Evolutionary conservation across 441 rosid genomes (phyloP), one percentile per base, ranked within the genome.

Genomic region (Codiaeum variegatum): DNA sequence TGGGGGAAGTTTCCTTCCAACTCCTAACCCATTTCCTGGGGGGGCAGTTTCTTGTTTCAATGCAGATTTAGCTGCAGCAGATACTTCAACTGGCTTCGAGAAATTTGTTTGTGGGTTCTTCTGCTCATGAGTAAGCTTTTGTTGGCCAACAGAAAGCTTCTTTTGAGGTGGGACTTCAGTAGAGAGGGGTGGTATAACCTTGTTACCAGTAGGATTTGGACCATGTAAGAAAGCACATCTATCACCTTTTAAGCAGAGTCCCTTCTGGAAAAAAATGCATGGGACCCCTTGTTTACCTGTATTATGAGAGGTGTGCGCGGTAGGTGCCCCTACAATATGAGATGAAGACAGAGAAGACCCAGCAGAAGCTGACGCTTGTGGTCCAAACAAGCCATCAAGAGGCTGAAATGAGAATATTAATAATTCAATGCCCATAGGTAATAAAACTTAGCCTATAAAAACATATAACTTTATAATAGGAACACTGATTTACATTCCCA

Each of bases 191-290:
- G 71, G 83, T 1, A 60, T 70, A 1, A 65, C 75, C 70, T 86
- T 91, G 76, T 75, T 82, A 69, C 44, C 75, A 5, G 84, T 23
- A 23, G 86, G 77, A 84, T 69, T 82, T 28, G 89, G 79, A 38
- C 89, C 86, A 68, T 94, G 98, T 76, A 81, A 74, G 85, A 89
- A 94, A 36, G 93, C 87, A 76, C 98, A 94, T 85, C 74, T 84
- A 75, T 94, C 97, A 52, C 97, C 98, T 84, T 86, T 94, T 71
- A 85, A 55, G 80, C 98, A 94, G 75, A 82, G 74, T 11, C 98
- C 98, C 84, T 90, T 90, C 62, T 86, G 93, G 77, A 88, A 91
- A 81, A 89, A 94, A 59, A 91, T 75, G 78, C 98, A 94, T 3
- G 89, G 89, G 47, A 91, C 91, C 28, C 90, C 87, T 75, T 85